Evolutionary conservation across 768 basidiomycete species (phyloP).

Genomic region (Fomitopsis serialis): DNA sequence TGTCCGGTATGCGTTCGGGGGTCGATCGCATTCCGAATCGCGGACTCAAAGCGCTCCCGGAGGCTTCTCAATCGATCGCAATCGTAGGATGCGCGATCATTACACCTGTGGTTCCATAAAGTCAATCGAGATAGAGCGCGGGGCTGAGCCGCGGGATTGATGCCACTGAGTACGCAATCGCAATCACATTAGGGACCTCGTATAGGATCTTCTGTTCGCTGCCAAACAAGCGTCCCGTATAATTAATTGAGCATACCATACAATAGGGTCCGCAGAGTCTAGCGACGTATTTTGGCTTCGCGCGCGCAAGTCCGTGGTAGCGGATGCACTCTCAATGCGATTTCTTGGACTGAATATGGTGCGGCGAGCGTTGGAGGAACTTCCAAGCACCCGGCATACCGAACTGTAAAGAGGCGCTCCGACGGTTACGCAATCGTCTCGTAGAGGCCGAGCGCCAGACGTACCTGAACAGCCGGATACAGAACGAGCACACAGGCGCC

Average conservation of each 20-base stretch:
- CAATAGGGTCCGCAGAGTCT: not conserved
- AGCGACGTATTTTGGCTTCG: too few relatives aligned
- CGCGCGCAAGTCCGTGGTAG: not conserved
- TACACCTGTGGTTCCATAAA: not conserved
- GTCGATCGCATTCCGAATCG: not conserved
- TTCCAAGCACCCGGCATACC: slow-evolving; percentile 54
- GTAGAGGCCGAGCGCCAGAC: slow-evolving; percentile 8
- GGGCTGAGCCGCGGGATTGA: slow-evolving; percentile 3
- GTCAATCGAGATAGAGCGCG: slow-evolving; percentile 3
- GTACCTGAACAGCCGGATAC: slow-evolving; percentile 65
- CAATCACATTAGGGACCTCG: not conserved
- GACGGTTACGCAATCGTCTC: not conserved
- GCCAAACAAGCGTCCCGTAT: too few relatives aligned
- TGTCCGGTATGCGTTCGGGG: slow-evolving; percentile 1
- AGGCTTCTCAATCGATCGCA: slow-evolving; percentile 1
- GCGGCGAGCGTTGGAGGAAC: slow-evolving; percentile 37
- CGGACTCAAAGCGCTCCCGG: slow-evolving; percentile 1
- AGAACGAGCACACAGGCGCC: slow-evolving; percentile 54
- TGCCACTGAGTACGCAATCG: not conserved
- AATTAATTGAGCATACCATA: not conserved
- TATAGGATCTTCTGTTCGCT: not conserved
- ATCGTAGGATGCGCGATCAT: not conserved
- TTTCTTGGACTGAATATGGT: slow-evolving; percentile 28
- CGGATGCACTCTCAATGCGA: not conserved
- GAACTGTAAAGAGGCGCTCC: slow-evolving; percentile 41